Base-by-base conservation (phyloP, 495 filamentous ascomycete species). In the Annulohypoxylon maeteangense region DNA sequence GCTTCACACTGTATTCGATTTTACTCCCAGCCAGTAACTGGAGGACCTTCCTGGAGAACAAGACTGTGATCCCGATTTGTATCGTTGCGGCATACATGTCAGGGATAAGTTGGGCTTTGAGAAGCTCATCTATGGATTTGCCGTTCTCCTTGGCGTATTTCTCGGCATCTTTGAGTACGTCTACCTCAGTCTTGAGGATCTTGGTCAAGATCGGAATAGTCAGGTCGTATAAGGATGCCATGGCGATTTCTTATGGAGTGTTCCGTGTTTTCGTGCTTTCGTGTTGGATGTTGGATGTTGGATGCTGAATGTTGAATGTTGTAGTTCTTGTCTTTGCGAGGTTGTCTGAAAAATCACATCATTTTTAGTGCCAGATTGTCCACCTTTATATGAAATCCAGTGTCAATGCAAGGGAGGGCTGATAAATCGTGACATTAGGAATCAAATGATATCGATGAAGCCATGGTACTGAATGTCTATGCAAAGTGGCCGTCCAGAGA, bases 31-130 rank as follows among this genome's bases (percentile, higher is more conserved):
- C 23, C 7, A 73, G 27, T 12, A 38, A 1, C 48, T 59, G 25
- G 47, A 75, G 16, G 38, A 53, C 34, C 40, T 72, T 67, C 31
- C 74, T 74, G 53, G 81, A 71, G 0, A 72, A 74, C 54, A 76
- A 67, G 44, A 74, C 74, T 42, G 68, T 72, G 62, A 77, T 74
- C 12, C 79, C 74, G 71, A 88, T 63, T 62, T 89, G 87, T 74
- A 78, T 81, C 50, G 77, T 65, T 20, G 88, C 68, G 25, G 82
- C 76, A 48, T 78, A 77, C 87, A 88, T 87, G 78, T 87, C 86
- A 3, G 75, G 71, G 65, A 36, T 40, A 6, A 84, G 74, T 2
- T 76, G 74, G 22, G 74, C 48, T 0, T 51, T 18, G 45, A 79
- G 38, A 40, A 79, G 42, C 23, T 71, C 63, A 18, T 25, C 34